Evolutionary conservation across 495 filamentous ascomycete genomes (phyloP).

Genomic region (Trichocladium uniseriatum): DNA sequence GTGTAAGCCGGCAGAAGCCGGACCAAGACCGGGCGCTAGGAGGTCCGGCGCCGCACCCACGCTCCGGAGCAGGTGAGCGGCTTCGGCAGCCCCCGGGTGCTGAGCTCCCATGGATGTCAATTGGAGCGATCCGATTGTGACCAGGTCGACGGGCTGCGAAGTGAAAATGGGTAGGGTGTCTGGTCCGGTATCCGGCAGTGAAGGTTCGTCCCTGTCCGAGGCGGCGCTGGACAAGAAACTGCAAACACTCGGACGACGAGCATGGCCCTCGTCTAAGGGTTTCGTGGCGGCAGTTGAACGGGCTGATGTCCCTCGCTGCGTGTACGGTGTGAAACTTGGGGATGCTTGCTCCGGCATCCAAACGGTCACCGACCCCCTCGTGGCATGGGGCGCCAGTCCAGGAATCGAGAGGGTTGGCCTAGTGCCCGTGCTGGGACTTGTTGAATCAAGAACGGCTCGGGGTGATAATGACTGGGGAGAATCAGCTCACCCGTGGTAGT

Average conservation of each 20-base stretch:
- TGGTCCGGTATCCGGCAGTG: neutral
- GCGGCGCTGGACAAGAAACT: neutral
- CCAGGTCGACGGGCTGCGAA: constrained; percentile 18
- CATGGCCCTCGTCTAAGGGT: neutral
- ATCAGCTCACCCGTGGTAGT: neutral
- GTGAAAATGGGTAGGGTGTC: constrained; percentile 16
- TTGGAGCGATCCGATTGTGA: constrained; percentile 23
- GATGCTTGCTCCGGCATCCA: too few species aligned
- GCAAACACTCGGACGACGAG: constrained; percentile 2
- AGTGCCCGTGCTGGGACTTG: neutral
- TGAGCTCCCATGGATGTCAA: constrained; percentile 19
- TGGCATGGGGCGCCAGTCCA: too few species aligned
- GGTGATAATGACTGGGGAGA: constrained; percentile 6
- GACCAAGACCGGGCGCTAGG: too few species aligned
- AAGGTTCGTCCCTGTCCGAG: constrained; percentile 7
- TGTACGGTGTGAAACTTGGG: too few species aligned
- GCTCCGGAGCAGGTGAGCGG: constrained; percentile 9
- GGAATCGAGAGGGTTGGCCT: neutral
- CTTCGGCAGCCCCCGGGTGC: constrained; percentile 17
- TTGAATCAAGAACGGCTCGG: neutral
- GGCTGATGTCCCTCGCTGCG: neutral
- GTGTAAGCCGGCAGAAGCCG: too few species aligned
- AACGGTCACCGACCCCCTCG: too few species aligned
- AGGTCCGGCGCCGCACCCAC: too few species aligned
- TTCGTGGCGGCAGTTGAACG: constrained; percentile 2